phyloP scores from a whole-genome alignment of 1,139 yeast genomes.

The Debaryomycetaceae sp. region DNA sequence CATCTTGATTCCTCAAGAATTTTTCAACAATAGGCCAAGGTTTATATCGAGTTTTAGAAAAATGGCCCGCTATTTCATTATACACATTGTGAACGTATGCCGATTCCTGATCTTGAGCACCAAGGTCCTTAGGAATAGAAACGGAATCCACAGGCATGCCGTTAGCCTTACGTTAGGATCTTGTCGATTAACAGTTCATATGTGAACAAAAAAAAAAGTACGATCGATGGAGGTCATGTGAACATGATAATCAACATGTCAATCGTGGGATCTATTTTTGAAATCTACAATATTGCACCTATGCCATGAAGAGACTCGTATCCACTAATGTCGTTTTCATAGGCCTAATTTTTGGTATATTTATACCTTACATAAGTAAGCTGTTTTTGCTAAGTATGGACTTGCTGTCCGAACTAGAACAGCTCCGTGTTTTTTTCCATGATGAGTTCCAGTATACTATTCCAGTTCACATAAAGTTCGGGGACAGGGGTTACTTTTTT shows the following conservation, averaged over 20 bases:
- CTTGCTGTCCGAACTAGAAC: not conserved
- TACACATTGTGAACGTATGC: slow-evolving; percentile 84
- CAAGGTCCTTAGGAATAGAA: slow-evolving; percentile 22
- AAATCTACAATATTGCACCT: too few species aligned
- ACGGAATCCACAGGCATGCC: slow-evolving; percentile 32
- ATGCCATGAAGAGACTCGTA: too few species aligned
- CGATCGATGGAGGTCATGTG: not conserved
- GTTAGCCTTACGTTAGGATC: not conserved
- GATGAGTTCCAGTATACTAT: slow-evolving; percentile 14
- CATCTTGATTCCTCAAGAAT: slow-evolving; percentile 44
- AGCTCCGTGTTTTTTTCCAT: slow-evolving; percentile 9
- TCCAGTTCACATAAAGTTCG: slow-evolving; percentile 29
- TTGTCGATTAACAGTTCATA: not conserved
- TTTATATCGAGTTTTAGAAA: slow-evolving; percentile 88
- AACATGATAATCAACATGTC: too few species aligned
- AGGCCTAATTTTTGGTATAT: too few species aligned
- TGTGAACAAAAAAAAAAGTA: not conserved
- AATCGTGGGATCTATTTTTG: too few species aligned
- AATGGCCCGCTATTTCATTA: slow-evolving; percentile 87
- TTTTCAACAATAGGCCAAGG: slow-evolving; percentile 96
- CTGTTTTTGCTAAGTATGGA: not conserved
- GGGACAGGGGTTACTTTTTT: slow-evolving; percentile 37
- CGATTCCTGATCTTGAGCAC: slow-evolving; percentile 63
- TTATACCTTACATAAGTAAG: not conserved
- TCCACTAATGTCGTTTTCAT: too few species aligned